Base-by-base conservation (phyloP, 2,329 filamentous ascomycete species). In the Cladosporium sp. region DNA sequence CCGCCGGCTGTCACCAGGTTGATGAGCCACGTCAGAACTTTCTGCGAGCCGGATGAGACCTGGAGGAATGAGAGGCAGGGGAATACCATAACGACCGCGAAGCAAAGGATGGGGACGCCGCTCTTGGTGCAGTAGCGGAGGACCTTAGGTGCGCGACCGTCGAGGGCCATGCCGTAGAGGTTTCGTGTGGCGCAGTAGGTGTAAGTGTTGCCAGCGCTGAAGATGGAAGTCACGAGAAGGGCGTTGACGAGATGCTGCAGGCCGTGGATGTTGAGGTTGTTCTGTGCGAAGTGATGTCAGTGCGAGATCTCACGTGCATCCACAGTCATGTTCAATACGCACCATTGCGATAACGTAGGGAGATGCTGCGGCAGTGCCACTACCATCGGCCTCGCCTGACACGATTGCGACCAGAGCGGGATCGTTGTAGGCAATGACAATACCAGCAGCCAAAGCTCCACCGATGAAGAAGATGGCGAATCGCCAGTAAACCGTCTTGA, bases 51-150 rank as follows among this genome's bases (percentile, higher is more conserved):
- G 40, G 54, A 61, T 15, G 54, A 58, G 27, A 69, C 63, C 7
- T 58, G 55, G n/a, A 66, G 52, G 57, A 70, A 69, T 4, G 61
- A 53, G 13, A 70, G 57, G 35, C 66, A 56, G 1, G 65, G 63
- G 54, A 69, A 69, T 43, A 64, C 48, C 43, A 46, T 46, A 45
- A 78, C 74, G 4, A 80, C 56, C 30, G 53, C 58, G 63, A 83
- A 79, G 59, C 75, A 78, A 61, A 74, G 82, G 57, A 83, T 74
- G 8, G 80, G 80, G 0, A 83, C 80, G 59, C 83, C 83, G 9
- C 76, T 74, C 55, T 71, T 74, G 7, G 77, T 85, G 61, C 76
- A 80, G 63, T 79, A 76, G 54, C 74, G 72, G 16, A 86, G 72
- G 61, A 84, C 62, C 36, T 66, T 69, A 0, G 77, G 77, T 0